Evolutionary conservation across 148 eudicot genomes (phyloP).

Genomic region (Vaccinium darrowii): DNA sequence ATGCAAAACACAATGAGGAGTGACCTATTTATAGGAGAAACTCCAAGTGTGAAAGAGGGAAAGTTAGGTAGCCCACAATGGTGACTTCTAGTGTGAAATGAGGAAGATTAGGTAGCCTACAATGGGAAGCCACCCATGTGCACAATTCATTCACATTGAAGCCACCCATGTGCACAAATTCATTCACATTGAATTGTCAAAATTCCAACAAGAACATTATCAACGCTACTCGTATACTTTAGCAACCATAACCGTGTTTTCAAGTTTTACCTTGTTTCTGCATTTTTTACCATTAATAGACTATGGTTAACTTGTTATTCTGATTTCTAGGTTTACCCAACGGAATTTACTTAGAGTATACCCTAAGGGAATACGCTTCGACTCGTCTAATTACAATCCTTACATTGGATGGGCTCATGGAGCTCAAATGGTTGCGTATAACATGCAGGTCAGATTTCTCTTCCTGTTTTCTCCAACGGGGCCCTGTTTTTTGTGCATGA

Average conservation of each 20-base stretch:
- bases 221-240: background rate
- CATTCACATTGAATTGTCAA: too few species aligned
- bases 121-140: too few species aligned
- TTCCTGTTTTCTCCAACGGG: background rate
- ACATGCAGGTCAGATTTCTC: constrained; percentile 55
- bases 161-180: too few species aligned
- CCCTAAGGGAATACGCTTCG: constrained; percentile 59
- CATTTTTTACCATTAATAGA: background rate
- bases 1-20: too few species aligned
- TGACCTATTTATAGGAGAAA: too few species aligned
- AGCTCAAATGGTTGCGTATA: constrained; percentile 83
- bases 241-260: background rate
- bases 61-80: too few species aligned
- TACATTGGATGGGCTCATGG: constrained; percentile 65
- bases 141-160: too few species aligned
- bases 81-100: too few species aligned
- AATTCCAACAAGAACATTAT: background rate
- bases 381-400: constrained; percentile 68
- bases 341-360: constrained; percentile 62
- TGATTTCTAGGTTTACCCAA: constrained; percentile 59
- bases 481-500: background rate
- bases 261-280: background rate
- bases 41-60: too few species aligned
- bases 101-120: too few species aligned
- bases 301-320: background rate